phyloP scores from a whole-genome alignment of 1,284 basidiomycete genomes.

The Ganoderma leucocontextum region DNA sequence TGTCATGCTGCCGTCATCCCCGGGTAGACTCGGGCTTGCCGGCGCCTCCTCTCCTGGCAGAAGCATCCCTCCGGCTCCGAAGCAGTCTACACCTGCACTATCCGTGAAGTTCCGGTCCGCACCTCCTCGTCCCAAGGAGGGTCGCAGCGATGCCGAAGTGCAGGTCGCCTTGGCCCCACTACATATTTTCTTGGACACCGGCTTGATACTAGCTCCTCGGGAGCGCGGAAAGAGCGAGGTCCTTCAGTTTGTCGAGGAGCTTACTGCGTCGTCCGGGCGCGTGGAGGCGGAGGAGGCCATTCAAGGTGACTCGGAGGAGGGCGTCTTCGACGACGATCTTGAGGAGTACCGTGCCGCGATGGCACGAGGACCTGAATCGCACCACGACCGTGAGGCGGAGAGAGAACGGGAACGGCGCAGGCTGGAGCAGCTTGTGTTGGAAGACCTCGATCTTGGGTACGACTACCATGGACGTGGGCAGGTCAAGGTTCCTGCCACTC shows the following conservation, averaged over 20 bases:
- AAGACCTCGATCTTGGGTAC: constrained; percentile 61
- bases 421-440: constrained; percentile 59
- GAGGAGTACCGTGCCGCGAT: constrained; percentile 48
- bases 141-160: constrained; percentile 34
- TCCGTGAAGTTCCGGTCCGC: constrained; percentile 31
- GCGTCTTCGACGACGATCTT: constrained; percentile 31
- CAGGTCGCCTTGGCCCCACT: constrained; percentile 62
- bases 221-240: constrained; percentile 44
- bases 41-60: constrained; percentile 28
- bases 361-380: constrained; percentile 36
- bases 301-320: constrained; percentile 27
- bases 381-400: constrained; percentile 40
- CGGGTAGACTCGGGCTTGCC: constrained; percentile 31
- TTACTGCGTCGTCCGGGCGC: constrained; percentile 24
- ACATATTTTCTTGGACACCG: constrained; percentile 81
- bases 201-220: constrained; percentile 49
- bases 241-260: constrained; percentile 51
- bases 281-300: constrained; percentile 31
- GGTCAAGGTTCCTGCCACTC: constrained; percentile 5
- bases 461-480: constrained; percentile 50
- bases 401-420: constrained; percentile 50
- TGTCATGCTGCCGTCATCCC: constrained; percentile 27
- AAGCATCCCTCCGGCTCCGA: constrained; percentile 7
- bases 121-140: constrained; percentile 11
- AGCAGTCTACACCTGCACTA: constrained; percentile 32